Base-by-base conservation (phyloP, 1,139 yeast genomes). In the Meyerozyma athensensis region DNA sequence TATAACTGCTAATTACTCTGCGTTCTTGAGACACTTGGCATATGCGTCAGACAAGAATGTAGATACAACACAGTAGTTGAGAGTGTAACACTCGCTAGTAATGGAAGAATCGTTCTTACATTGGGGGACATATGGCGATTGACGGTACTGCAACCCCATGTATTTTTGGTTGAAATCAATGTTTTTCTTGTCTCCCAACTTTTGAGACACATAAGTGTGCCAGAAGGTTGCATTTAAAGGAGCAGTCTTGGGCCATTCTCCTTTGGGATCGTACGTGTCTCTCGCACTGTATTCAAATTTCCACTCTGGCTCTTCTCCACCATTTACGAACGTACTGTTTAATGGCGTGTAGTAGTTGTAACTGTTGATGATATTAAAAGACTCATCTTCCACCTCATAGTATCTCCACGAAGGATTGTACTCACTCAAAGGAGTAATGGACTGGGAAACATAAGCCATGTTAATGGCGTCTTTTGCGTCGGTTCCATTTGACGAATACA, bases 321-420 rank as follows among this genome's bases (percentile, higher is more conserved):
- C 67, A 40, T 67, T 65, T 39, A 55, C 51, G 51, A 70, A 74
- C 6, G 82, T 77, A 33, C 68, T 72, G 50, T 77, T 76, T 48
- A 78, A 63, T 40, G 61, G 59, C 20, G 79, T 65, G 58, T 67
- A 80, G 58, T 68, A 79, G 50, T 79, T 80, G 60, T 58, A 68
- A 4, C 81, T 67, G 49, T 82, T 77, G 67, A 79, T 66, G 42
- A 82, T 65, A 43, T 74, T 74, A 63, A 79, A 81, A 4, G 86
- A 73, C 46, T 74, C 63, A 18, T 74, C 63, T 54, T 82, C 87
- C 33, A 82, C 83, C 49, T 77, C 78, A 51, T 82, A 82, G 59
- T 79, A 81, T 54, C 85, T 71, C 84, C 86, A 82, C 19, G 81
- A 71, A 12, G 89, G 89, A 53, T 82, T 82, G 47, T 65, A 66